Percentiles rank a stretch among this genome's conserved stretches.
Evolutionary conservation across 306 rosid genomes (phyloP).

Genomic region (Betula pendula): DNA sequence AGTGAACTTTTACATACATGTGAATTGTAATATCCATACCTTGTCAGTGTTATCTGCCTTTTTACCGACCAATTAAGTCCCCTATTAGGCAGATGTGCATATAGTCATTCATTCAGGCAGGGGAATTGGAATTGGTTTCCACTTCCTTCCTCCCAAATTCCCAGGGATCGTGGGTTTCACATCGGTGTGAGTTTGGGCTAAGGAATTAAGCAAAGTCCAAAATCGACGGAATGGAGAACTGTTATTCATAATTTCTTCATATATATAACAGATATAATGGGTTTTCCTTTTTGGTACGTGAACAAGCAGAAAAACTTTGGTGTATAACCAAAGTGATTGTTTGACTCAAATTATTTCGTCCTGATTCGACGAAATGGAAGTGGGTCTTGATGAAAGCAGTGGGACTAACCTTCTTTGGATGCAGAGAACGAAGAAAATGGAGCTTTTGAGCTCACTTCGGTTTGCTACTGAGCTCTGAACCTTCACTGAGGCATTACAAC

Average conservation of each 20-base stretch:
- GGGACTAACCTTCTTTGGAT: neutral
- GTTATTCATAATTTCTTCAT: conserved; percentile 4
- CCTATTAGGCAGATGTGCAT: no score
- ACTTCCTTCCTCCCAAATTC: no score
- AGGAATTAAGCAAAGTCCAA: conserved; percentile 32
- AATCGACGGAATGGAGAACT: conserved; percentile 35
- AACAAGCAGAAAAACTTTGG: neutral
- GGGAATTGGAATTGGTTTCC: no score
- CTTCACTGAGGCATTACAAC: neutral
- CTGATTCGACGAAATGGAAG: neutral
- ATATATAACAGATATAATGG: neutral
- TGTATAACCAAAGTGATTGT: no score
- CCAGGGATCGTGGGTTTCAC: conserved; percentile 23
- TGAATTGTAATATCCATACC: no score
- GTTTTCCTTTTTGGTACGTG: neutral
- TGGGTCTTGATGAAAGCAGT: neutral
- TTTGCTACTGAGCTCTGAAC: neutral
- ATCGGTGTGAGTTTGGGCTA: no score
- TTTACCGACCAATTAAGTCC: no score
- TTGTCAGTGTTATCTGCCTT: no score
- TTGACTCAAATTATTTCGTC: no score
- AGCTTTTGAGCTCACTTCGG: neutral
- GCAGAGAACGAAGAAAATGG: neutral
- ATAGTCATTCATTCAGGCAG: no score
- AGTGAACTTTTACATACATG: no score